Conservation (phyloP, 2,329 filamentous ascomycete genomes). For the Xylaria sp. region DNA sequence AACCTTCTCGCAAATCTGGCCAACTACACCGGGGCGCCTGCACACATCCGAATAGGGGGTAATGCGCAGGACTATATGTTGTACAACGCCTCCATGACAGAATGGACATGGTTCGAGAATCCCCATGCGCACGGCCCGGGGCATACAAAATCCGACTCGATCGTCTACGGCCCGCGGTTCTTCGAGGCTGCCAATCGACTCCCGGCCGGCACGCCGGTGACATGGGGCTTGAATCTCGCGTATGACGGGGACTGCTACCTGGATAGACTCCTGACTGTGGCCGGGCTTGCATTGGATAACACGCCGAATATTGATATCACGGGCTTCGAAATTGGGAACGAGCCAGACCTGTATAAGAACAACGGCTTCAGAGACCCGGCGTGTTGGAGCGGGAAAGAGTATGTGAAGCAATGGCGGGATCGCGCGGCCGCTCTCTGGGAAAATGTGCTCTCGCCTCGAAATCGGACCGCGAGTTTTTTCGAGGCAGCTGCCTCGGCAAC, state of each 20-base stretch:
- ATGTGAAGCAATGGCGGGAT: conserved; percentile 41
- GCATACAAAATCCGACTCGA: conserved; percentile 37
- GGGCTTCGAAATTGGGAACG: conserved; percentile 31
- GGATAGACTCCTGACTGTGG: conserved; percentile 38
- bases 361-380: conserved; percentile 40
- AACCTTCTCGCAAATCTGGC: conserved; percentile 45
- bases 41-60: conserved; percentile 45
- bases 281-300: conserved; percentile 26
- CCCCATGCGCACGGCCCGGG: conserved; percentile 37
- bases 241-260: conserved; percentile 41
- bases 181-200: conserved; percentile 45
- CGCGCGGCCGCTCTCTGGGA: conserved; percentile 40
- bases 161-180: conserved; percentile 43
- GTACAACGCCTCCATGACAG: conserved; percentile 34
- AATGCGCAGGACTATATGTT: conserved; percentile 49
- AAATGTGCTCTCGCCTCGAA: conserved; percentile 40
- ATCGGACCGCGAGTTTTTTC: conserved; percentile 40
- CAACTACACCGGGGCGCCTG: conserved; percentile 43
- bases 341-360: conserved; percentile 31
- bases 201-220: conserved; percentile 44
- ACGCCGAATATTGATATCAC: conserved; percentile 26
- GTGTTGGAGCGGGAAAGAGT: conserved; percentile 39
- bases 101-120: conserved; percentile 32
- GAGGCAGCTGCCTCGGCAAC: conserved; percentile 41
- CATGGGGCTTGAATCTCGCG: conserved; percentile 46